Conservation (phyloP, 306 rosid genomes). For the Begonia peltatifolia region DNA sequence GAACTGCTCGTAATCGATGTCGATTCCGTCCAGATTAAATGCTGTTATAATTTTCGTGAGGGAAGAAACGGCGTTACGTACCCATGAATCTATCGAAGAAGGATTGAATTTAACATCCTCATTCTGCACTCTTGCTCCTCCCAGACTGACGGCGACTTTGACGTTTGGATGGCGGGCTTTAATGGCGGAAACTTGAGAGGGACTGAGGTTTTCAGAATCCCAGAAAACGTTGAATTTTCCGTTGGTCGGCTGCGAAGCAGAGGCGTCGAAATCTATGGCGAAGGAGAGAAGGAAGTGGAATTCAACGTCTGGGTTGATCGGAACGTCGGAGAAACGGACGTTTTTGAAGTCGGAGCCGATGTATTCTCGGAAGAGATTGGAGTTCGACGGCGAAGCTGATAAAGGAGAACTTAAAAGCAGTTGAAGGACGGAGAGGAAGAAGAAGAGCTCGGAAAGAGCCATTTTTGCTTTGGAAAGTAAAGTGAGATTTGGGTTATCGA, state of each 20-base stretch:
- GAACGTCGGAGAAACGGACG: conserved; percentile 55
- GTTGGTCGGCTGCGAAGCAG: conserved; percentile 47
- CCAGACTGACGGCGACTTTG: conserved; percentile 54
- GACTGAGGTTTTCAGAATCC: conserved; percentile 47
- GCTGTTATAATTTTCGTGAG: conserved; percentile 49
- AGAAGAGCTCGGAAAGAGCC: conserved; percentile 15
- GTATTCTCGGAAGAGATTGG: conserved; percentile 52
- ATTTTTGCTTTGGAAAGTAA: conserved; percentile 7
- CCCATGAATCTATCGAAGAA: conserved; percentile 55
- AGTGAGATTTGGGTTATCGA: neutral
- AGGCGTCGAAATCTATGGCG: conserved; percentile 55
- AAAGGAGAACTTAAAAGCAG: conserved; percentile 12
- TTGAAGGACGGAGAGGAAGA: conserved; percentile 8
- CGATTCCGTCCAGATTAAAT: conserved; percentile 54
- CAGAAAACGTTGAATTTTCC: conserved; percentile 61
- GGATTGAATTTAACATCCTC: conserved; percentile 35
- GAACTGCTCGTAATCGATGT: conserved; percentile 70
- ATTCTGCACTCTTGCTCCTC: conserved; percentile 36
- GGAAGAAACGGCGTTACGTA: conserved; percentile 61
- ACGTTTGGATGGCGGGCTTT: conserved; percentile 44
- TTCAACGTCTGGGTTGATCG: conserved; percentile 36
- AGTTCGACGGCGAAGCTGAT: conserved; percentile 16
- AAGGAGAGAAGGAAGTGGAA: conserved; percentile 77
- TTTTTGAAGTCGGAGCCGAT: conserved; percentile 63
- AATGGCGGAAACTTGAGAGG: conserved; percentile 50